Base-by-base conservation (phyloP, 257 asterid genomes). In the Coffea canephora region DNA sequence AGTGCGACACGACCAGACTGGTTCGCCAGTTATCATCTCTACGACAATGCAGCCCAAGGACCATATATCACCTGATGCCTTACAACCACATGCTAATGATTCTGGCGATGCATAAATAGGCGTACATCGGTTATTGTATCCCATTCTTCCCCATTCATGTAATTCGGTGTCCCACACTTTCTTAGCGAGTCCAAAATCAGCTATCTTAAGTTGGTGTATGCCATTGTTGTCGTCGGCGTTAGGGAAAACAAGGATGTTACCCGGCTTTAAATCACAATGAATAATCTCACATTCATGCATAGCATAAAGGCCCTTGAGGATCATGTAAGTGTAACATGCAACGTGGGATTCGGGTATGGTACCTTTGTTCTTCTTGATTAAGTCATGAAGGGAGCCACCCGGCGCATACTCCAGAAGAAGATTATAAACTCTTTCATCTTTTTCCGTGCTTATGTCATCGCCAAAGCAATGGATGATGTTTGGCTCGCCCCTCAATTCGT, bases 231-330 rank as follows among this genome's bases (percentile, higher is more conserved):
- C 16, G 16, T 59, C 15, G 3, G 14, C 36, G 9, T 23, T 62
- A n/a, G 36, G 73, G 23, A 77, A 65, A 13, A 77, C 62, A 1
- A 77, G 50, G 4, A 66, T 65, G 41, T 77, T 77, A 3, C 5
- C n/a, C 8, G 73, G 80, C 34, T 77, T 77, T 5, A 77, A 7
- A 68, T 77, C 80, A 49, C 65, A 65, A 23, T 77, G 80, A 66
- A 77, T 41, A n/a, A 8, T 62, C 62, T 69, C 74, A 10, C 7
- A 2, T 31, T 65, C 54, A 49, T 65, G 74, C 48, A 64, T 14
- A 25, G 68, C 43, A 48, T 1, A 49, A 18, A 77, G 27, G 2
- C 80, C 74, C 65, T 18, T 48, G 4, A 77, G 49, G 1, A 77
- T 15, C 73, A 66, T 62, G 5, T 8, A 48, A 14, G 46, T 62